Percentiles rank a stretch among this genome's conserved stretches.
These are phyloP conservation scores for Zygnema circumcarinatum DNA, from an alignment of 139 green algal species.

Conservation along the genomic window DNA sequence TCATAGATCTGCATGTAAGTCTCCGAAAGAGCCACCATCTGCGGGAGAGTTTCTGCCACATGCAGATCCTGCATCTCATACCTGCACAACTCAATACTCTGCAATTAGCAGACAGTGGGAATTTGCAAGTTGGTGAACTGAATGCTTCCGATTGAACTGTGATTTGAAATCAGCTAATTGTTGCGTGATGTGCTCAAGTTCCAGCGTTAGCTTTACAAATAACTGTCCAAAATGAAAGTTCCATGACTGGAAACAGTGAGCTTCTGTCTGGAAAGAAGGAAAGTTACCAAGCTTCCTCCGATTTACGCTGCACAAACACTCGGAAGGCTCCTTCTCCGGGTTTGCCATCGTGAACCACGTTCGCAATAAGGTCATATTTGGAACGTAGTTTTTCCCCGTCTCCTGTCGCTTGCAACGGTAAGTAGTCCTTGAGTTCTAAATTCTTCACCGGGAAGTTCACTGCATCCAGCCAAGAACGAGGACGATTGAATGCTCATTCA, in stretches of 20 bases:
- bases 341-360: conserved; percentile 80
- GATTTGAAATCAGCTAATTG: not conserved
- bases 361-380: conserved; percentile 93
- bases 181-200: too few relatives aligned
- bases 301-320: conserved; percentile 82
- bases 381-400: conserved; percentile 21
- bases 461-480: conserved; percentile 23
- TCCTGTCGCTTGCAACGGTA: conserved; percentile 66
- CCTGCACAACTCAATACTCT: conserved; percentile 58
- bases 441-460: conserved; percentile 97
- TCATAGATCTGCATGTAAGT: conserved; percentile 87
- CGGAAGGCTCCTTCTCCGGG: conserved; percentile 69
- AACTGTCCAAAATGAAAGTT: too few relatives aligned
- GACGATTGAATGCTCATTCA: too few relatives aligned
- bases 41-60: conserved; percentile 90
- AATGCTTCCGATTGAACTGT: too few relatives aligned
- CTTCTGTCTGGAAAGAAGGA: not conserved
- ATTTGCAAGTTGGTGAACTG: too few relatives aligned
- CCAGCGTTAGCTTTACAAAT: too few relatives aligned
- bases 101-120: not conserved
- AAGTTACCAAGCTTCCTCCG: conserved; percentile 61
- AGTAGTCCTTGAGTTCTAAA: conserved; percentile 82
- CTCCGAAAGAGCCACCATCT: conserved; percentile 93
- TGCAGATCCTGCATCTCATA: conserved; percentile 93
- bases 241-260: too few relatives aligned